phyloP scores from a whole-genome alignment of 306 rosid genomes.

The Sphenostylis stenocarpa region DNA sequence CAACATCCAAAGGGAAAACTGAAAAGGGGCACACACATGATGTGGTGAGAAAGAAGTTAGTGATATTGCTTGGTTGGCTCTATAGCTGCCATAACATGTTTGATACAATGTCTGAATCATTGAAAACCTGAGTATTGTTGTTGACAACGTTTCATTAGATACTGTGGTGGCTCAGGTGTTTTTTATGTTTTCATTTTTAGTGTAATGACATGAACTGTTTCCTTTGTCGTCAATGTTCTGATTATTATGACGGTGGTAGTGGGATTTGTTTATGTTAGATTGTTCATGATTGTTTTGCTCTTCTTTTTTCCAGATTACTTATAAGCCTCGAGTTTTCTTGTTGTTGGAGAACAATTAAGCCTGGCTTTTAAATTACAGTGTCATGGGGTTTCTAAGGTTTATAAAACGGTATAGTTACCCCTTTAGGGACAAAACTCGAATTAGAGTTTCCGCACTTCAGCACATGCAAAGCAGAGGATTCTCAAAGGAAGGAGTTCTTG shows the following conservation, averaged over 20 bases:
- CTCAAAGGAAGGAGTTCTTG: slow-evolving; percentile 45
- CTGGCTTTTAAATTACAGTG: slow-evolving; percentile 30
- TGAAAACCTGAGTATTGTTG: neutral
- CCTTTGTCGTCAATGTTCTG: neutral
- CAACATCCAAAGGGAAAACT: neutral
- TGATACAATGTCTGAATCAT: slow-evolving; percentile 21
- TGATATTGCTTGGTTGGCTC: neutral
- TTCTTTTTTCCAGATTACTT: slow-evolving; percentile 22
- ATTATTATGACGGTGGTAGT: neutral
- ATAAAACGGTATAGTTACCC: slow-evolving; percentile 44
- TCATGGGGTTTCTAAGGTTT: slow-evolving; percentile 55
- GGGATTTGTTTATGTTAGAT: neutral
- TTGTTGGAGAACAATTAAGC: slow-evolving; percentile 15
- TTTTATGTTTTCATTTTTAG: neutral
- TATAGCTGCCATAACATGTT: slow-evolving; percentile 5
- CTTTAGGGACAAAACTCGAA: slow-evolving; percentile 35
- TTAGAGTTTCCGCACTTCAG: slow-evolving; percentile 30
- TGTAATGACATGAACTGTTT: slow-evolving; percentile 9
- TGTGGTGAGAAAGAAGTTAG: neutral
- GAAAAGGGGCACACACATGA: neutral
- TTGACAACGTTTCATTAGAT: neutral
- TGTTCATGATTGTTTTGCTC: neutral
- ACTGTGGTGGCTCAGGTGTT: neutral
- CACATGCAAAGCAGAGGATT: slow-evolving; percentile 52
- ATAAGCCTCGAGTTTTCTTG: slow-evolving; percentile 5